phyloP scores from a whole-genome alignment of 139 green algal genomes.

The Tetradesmus obliquus region DNA sequence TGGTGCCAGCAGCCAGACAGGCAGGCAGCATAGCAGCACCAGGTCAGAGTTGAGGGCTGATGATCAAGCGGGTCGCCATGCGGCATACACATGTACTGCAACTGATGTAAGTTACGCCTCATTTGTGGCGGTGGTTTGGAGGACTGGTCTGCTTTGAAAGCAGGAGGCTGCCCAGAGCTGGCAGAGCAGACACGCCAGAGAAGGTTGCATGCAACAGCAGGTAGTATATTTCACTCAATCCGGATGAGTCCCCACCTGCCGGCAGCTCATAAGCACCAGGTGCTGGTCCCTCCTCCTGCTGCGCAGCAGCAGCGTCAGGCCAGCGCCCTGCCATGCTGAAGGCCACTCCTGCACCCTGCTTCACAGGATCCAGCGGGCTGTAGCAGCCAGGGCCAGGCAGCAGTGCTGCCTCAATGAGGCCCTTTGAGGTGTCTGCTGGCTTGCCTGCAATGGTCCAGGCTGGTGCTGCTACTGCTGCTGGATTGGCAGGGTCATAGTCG shows the following conservation, averaged over 20 bases:
- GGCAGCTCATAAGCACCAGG: slow-evolving; percentile 16
- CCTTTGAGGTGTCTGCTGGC: neutral
- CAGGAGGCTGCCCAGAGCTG: no score
- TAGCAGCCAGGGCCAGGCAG: slow-evolving; percentile 19
- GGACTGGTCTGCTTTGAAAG: no score
- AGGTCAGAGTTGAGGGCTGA: no score
- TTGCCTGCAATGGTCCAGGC: slow-evolving; percentile 24
- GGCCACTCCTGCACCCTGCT: neutral
- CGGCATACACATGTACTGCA: neutral
- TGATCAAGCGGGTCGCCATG: neutral
- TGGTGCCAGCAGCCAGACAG: neutral
- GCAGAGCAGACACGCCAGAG: no score
- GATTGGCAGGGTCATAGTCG: neutral
- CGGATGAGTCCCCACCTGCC: no score
- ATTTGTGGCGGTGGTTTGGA: no score
- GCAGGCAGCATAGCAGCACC: neutral
- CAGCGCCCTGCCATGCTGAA: slow-evolving; percentile 12
- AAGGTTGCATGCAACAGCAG: no score
- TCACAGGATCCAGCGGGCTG: slow-evolving; percentile 1
- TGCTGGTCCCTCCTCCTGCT: neutral
- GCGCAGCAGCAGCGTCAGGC: neutral
- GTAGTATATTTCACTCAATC: no score
- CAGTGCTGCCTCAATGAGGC: neutral
- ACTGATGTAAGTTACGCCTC: no score
- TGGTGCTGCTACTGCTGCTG: slow-evolving; percentile 21